Percentiles rank a stretch among this genome's conserved stretches.
Conservation (phyloP, 116 monocot genomes). For the Iris pallida region DNA sequence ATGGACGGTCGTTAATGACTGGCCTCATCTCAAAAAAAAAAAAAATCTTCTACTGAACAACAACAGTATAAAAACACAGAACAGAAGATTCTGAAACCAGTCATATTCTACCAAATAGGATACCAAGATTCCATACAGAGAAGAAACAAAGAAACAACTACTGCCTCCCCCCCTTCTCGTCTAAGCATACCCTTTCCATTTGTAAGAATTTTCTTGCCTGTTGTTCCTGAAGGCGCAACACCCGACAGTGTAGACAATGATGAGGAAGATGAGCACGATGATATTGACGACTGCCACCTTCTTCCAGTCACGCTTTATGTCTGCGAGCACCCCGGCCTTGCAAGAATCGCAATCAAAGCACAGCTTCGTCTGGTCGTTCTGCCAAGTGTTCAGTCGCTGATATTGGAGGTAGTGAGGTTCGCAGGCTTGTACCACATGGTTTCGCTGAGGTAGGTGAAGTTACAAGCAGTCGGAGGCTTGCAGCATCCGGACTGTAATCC, state of each 20-base stretch:
- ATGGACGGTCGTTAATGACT: too few species aligned
- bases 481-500: conserved; percentile 58
- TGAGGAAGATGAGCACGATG: conserved; percentile 31
- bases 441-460: conserved; percentile 28
- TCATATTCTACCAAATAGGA: too few species aligned
- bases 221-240: conserved; percentile 47
- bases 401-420: conserved; percentile 5
- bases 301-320: conserved; percentile 52
- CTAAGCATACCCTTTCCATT: conserved; percentile 18
- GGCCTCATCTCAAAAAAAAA: too few species aligned
- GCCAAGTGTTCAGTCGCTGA: conserved; percentile 35
- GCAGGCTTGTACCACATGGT: conserved; percentile 34
- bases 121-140: too few species aligned
- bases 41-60: too few species aligned
- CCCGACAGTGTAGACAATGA: conserved; percentile 39
- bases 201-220: conserved; percentile 16
- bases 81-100: too few species aligned
- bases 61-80: too few species aligned
- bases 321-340: conserved; percentile 36
- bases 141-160: too few species aligned
- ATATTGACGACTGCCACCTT: conserved; percentile 44
- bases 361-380: conserved; percentile 20
- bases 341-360: conserved; percentile 49
- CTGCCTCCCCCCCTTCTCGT: background rate
- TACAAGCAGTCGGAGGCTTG: conserved; percentile 52